Evolutionary conservation across 306 rosid genomes (phyloP).

Genomic region (Sindora glabra): DNA sequence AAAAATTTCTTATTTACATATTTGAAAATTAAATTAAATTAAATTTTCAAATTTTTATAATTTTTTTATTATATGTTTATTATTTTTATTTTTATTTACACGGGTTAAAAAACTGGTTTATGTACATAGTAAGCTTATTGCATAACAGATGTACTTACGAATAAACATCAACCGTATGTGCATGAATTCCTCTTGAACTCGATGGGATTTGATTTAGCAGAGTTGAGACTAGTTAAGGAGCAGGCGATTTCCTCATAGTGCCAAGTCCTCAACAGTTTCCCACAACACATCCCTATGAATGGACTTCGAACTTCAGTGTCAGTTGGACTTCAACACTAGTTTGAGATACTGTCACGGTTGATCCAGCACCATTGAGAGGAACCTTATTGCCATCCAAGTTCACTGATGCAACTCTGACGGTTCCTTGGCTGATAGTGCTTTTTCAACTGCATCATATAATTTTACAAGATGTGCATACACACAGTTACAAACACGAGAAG

Average conservation of each 20-base stretch:
- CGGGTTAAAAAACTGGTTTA: no score
- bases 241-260: slow-evolving; percentile 59
- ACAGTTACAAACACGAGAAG: no score
- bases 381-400: slow-evolving; percentile 56
- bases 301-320: slow-evolving; percentile 44
- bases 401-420: slow-evolving; percentile 48
- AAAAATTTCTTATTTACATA: no score
- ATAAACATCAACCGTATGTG: slow-evolving; percentile 51
- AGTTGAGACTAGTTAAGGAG: slow-evolving; percentile 49
- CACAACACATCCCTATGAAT: slow-evolving; percentile 66
- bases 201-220: slow-evolving; percentile 53
- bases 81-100: no score
- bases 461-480: background rate
- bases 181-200: slow-evolving; percentile 59
- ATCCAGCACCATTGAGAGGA: slow-evolving; percentile 89
- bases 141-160: no score
- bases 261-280: slow-evolving; percentile 67
- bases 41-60: no score
- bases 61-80: no score
- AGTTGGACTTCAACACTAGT: slow-evolving; percentile 46
- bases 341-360: slow-evolving; percentile 31
- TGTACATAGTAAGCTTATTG: no score
- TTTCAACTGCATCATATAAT: slow-evolving; percentile 47
- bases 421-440: slow-evolving; percentile 83
- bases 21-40: no score